These are phyloP conservation scores for Euclidium syriacum DNA, from an alignment of 345 rosid species.

Conservation along the genomic window DNA sequence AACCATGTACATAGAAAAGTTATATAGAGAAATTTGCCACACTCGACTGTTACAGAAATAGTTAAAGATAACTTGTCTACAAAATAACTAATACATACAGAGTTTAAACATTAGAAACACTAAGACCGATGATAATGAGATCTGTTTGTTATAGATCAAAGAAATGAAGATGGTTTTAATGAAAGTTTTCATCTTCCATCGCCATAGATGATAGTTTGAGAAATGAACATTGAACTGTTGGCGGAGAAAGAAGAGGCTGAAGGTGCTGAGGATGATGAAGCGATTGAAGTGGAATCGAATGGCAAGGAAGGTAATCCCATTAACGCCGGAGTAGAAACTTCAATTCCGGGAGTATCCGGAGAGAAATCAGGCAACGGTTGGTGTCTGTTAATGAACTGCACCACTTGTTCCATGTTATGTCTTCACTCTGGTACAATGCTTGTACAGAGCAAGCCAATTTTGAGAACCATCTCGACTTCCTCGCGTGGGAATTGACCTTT, in stretches of 20 bases:
- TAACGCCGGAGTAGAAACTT: slow-evolving; percentile 8
- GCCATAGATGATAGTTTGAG: slow-evolving; percentile 27
- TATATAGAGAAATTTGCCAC: neutral
- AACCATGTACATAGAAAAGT: neutral
- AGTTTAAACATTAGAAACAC: neutral
- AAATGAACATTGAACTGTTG: slow-evolving; percentile 23
- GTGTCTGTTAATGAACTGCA: slow-evolving; percentile 17
- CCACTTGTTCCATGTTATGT: slow-evolving; percentile 32
- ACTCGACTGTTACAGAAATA: neutral
- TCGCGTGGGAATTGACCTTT: neutral
- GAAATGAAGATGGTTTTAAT: neutral
- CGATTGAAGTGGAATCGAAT: neutral
- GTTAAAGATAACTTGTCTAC: neutral
- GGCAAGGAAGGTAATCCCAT: slow-evolving; percentile 14
- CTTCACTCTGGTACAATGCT: slow-evolving; percentile 23
- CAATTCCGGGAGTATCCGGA: slow-evolving; percentile 17
- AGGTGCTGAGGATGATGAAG: slow-evolving; percentile 12
- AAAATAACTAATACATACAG: neutral
- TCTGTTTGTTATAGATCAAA: neutral
- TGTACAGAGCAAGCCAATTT: slow-evolving; percentile 41
- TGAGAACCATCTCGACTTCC: slow-evolving; percentile 37
- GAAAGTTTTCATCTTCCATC: slow-evolving; percentile 30
- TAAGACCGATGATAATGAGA: neutral
- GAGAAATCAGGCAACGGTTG: slow-evolving; percentile 9
- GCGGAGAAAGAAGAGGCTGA: slow-evolving; percentile 3